Conservation (phyloP, 805 yeast genomes). For the Middelhovenomyces tepae region DNA sequence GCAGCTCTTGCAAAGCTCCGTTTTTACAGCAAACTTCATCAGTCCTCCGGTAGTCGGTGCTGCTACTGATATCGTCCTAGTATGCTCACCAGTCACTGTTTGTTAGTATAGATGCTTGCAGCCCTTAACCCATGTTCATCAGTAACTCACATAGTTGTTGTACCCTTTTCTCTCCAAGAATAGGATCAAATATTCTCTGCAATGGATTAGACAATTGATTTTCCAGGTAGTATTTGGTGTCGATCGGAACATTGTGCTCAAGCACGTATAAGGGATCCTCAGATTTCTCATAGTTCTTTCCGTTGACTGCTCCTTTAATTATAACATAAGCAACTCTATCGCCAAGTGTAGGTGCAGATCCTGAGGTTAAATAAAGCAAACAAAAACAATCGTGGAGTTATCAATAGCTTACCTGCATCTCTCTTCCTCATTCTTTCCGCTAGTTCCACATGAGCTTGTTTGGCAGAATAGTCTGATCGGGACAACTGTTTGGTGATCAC, state of each 20-base stretch:
- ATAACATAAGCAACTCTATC: slow-evolving; percentile 98
- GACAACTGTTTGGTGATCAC: slow-evolving; percentile 92
- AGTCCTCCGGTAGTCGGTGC: slow-evolving; percentile 79
- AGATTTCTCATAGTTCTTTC: slow-evolving; percentile 85
- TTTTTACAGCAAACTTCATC: slow-evolving; percentile 84
- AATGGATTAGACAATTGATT: slow-evolving; percentile 91
- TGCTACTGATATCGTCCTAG: slow-evolving; percentile 58
- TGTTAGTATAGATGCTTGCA: slow-evolving; percentile 14
- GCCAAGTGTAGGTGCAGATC: slow-evolving; percentile 94
- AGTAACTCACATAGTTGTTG: slow-evolving; percentile 63
- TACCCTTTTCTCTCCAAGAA: slow-evolving; percentile 78
- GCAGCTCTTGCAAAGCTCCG: slow-evolving; percentile 84
- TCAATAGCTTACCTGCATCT: too few species aligned
- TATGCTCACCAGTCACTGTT: slow-evolving; percentile 80
- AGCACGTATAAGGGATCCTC: slow-evolving; percentile 93
- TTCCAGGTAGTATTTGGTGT: slow-evolving; percentile 86
- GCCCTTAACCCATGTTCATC: too few species aligned
- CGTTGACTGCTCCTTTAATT: slow-evolving; percentile 68
- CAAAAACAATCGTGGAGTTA: too few species aligned
- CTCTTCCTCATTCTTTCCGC: slow-evolving; percentile 95
- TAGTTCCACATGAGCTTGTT: slow-evolving; percentile 94
- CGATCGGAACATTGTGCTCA: slow-evolving; percentile 88
- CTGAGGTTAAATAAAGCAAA: too few species aligned
- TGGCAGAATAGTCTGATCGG: slow-evolving; percentile 83
- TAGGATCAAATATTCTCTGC: slow-evolving; percentile 89